These are phyloP conservation scores for Cadophora sp. DNA, from an alignment of 2,329 filamentous ascomycete genomes.

Conservation along the genomic window DNA sequence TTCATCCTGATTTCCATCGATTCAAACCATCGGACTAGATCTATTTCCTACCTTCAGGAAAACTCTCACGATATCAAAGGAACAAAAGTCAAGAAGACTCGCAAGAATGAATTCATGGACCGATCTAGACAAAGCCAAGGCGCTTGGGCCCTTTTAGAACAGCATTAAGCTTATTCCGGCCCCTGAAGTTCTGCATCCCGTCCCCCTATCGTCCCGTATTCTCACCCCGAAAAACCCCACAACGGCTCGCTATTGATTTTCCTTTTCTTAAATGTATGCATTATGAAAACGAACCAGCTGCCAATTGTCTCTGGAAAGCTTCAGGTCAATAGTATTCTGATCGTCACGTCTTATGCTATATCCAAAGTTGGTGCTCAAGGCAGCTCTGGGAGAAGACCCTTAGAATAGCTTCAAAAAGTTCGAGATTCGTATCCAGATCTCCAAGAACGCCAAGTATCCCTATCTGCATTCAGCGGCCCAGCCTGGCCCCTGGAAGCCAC, in stretches of 20 bases:
- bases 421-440: not conserved
- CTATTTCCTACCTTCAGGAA: too few relatives aligned
- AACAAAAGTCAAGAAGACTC: too few relatives aligned
- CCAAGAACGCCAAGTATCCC: constrained; percentile 7
- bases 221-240: not conserved
- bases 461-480: not conserved
- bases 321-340: not conserved
- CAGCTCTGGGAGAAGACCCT: not conserved
- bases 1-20: too few relatives aligned
- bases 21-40: too few relatives aligned
- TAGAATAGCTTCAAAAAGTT: not conserved
- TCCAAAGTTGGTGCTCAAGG: not conserved
- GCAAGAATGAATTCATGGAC: not conserved
- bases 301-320: not conserved
- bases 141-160: not conserved
- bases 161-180: not conserved
- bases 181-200: not conserved
- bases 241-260: not conserved
- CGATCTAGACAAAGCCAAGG: not conserved
- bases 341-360: not conserved
- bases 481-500: not conserved
- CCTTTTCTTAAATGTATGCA: not conserved
- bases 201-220: not conserved
- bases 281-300: not conserved
- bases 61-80: too few relatives aligned